Percentiles rank a stretch among this genome's conserved stretches.
These are phyloP conservation scores for Thuja plicata DNA, from an alignment of 83 land plant genomes.

Conservation along the genomic window DNA sequence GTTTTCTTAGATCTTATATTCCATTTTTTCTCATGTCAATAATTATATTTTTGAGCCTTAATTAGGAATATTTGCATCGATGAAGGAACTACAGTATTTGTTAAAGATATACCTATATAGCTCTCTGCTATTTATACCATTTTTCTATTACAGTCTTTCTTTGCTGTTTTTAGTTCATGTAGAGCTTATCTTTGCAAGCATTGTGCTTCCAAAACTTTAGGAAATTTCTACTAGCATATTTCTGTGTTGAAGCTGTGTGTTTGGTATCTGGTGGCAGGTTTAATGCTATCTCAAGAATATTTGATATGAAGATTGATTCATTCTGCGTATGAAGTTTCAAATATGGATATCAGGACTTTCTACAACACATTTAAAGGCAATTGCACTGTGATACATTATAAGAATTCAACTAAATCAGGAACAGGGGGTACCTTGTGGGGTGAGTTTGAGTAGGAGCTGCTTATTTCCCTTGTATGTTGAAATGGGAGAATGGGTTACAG, in stretches of 20 bases:
- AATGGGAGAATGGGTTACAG: slow-evolving; percentile 97
- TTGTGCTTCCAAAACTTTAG: not conserved
- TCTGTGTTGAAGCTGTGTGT: not conserved
- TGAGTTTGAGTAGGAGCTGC: slow-evolving; percentile 1
- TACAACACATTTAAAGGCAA: slow-evolving; percentile 2
- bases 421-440: not conserved
- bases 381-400: not conserved
- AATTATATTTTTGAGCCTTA: not conserved
- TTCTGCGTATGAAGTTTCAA: not conserved
- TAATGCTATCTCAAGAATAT: not conserved
- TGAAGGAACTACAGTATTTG: not conserved
- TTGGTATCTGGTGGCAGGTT: slow-evolving; percentile 11
- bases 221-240: not conserved
- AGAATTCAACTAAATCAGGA: slow-evolving; percentile 3
- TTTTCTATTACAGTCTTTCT: not conserved
- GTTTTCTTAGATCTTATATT: not conserved
- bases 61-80: not conserved
- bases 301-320: not conserved
- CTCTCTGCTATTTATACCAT: not conserved
- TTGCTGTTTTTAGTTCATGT: not conserved
- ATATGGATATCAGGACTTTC: slow-evolving; percentile 2
- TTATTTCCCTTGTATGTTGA: not conserved
- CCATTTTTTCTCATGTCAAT: not conserved
- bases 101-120: not conserved
- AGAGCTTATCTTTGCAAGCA: not conserved